Evolutionary conservation across 2,329 filamentous ascomycete species (phyloP), one percentile per base, ranked within the genome.

Genomic region (Aspergillus costaricaensis): DNA sequence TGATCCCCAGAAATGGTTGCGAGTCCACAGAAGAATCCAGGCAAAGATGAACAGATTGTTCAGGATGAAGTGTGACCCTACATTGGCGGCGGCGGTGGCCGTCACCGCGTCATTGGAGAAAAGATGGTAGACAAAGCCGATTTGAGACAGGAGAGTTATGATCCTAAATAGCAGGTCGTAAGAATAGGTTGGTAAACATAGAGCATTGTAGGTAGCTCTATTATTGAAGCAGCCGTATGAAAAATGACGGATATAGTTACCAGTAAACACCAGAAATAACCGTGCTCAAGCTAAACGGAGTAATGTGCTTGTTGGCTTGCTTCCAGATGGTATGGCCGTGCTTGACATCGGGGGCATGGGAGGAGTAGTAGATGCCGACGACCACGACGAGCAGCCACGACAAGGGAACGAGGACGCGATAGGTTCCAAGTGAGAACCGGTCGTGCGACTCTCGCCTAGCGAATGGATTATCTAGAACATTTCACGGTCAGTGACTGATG

Each of bases 11-110:
- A 93, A 95, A 76, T 90, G 84, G 52, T 82, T 86, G 68, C 88
- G 86, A 56, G 91, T 88, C 81, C 94, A 96, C 63, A 96, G 86
- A 81, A 93, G 87, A 69, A 96, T 85, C 76, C 92, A 96, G 67
- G 85, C 86, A 67, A 93, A 90, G 75, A 92, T 86, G 62, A 96
- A 83, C 44, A 96, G 79, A 77, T 96, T 96, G 83, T 92, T 90
- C 68, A 90, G 74, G 74, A 96, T 92, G 77, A 94, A 96, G 81
- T 96, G 91, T 67, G 86, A 85, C 62, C 91, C 92, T 14, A 96
- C 88, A 66, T 90, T 88, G 66, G 89, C 89, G 21, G 92, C 91
- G 15, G 86, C 83, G 62, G 86, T 85, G 64, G 91, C 85, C 56
- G 85, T 81, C 27, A 85, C 84, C 49, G 81, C 72, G 67, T 89